phyloP scores from a whole-genome alignment of 176 grass and related monocot species.

The Pontederia crassipes region DNA sequence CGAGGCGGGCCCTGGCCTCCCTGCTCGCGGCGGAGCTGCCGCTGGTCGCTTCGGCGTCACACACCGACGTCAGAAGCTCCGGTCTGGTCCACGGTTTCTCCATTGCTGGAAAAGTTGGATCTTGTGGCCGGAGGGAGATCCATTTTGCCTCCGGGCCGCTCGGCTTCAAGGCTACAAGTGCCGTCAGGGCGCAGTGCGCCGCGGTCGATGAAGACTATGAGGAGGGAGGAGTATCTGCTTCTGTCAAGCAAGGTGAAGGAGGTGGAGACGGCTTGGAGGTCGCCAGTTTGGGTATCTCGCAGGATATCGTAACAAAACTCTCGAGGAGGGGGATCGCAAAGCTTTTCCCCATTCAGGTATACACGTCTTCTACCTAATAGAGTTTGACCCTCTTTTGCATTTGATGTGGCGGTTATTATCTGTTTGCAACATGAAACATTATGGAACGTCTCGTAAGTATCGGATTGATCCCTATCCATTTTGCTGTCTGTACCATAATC shows the following conservation, averaged over 20 bases:
- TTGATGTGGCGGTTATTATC: background rate
- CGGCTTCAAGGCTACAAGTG: slow-evolving; percentile 32
- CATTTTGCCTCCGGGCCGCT: slow-evolving; percentile 27
- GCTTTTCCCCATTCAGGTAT: slow-evolving; percentile 92
- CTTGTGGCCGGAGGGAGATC: slow-evolving; percentile 30
- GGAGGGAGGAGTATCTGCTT: slow-evolving; percentile 12
- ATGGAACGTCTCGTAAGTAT: too few relatives aligned
- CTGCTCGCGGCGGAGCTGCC: slow-evolving; percentile 16
- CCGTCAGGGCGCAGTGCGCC: slow-evolving; percentile 14
- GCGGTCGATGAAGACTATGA: slow-evolving; percentile 33
- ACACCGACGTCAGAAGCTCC: background rate
- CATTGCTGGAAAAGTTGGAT: background rate
- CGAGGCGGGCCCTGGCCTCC: slow-evolving; percentile 14
- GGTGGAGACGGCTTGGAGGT: slow-evolving; percentile 53
- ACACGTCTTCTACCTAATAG: background rate
- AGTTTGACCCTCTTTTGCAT: background rate
- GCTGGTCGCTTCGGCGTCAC: background rate
- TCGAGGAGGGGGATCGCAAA: slow-evolving; percentile 48
- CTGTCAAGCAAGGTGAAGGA: background rate
- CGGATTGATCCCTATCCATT: too few relatives aligned
- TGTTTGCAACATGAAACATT: background rate
- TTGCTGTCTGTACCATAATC: background rate
- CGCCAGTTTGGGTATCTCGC: slow-evolving; percentile 57
- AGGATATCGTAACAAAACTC: slow-evolving; percentile 54
- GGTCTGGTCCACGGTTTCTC: too few relatives aligned